Evolutionary conservation across 768 basidiomycete genomes (phyloP), one percentile per base, ranked within the genome.

Genomic region (Tephrocybe rancida): DNA sequence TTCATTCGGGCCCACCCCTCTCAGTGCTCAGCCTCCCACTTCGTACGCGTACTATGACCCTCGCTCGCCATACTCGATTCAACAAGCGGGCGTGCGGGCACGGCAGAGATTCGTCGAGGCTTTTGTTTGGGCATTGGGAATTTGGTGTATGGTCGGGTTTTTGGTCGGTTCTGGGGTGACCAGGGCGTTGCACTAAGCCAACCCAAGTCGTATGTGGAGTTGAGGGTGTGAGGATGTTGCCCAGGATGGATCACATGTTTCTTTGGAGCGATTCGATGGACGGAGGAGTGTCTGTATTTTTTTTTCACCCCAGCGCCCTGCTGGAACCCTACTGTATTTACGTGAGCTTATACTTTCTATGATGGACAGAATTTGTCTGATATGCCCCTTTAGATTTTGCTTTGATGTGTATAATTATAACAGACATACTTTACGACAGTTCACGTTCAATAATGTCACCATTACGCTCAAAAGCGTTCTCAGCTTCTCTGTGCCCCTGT

Each of bases 21-120:
- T 71, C n/a, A 71, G 70, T 21, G 50, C 61, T n/a, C 71, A 71
- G 54, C 59, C 64, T 1, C 55, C 70, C 8, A 61, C 75, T 19
- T 72, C 71, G 32, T 71, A 74, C 47, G 69, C 69, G 21, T 75
- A 77, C 61, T 73, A 77, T 55, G 75, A 72, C 45, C 59, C 68
- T 19, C 62, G 60, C 14, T 70, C 69, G n/a, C 61, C 63, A 27
- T 56, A 68, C 26, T 66, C 68, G 26, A 50, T 68, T 22, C 47
- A 58, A 14, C 61, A 59, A 9, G 73, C 74, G 24, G 74, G 72
- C 59, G 42, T 62, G 2, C 63, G 76, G 46, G 76, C 76, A 21
- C 63, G 70, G 32, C 59, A 64, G 65, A 64, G 78, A 59, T 78
- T 78, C 59, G 60, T 67, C 7, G 63, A 39, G 25, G 47, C 41